phyloP scores from a whole-genome alignment of 2,329 filamentous ascomycete species.

The Paradendryphiella salina region DNA sequence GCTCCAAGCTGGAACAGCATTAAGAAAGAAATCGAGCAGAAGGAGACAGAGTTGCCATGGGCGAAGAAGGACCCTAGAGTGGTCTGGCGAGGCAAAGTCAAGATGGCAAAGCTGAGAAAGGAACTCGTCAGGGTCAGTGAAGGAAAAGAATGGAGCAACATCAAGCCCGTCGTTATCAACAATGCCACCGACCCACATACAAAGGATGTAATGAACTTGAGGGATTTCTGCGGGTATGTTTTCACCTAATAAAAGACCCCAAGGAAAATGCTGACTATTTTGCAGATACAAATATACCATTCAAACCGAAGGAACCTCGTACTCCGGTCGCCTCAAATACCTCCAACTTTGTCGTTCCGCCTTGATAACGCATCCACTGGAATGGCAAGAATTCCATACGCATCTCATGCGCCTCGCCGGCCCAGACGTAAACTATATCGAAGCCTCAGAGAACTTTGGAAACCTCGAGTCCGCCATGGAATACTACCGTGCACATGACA shows the following conservation, averaged over 20 bases:
- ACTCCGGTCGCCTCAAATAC: conserved; percentile 59
- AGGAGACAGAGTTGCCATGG: conserved; percentile 32
- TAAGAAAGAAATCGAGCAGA: conserved; percentile 30
- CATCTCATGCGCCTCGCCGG: conserved; percentile 40
- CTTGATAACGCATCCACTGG: conserved; percentile 38
- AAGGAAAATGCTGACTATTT: conserved; percentile 3
- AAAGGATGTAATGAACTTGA: conserved; percentile 41
- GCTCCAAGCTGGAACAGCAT: conserved; percentile 44
- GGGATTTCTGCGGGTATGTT: conserved; percentile 39
- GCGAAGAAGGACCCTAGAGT: conserved; percentile 36
- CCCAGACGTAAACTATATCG: conserved; percentile 40
- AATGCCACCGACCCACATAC: conserved; percentile 34
- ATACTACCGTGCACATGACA: conserved; percentile 36
- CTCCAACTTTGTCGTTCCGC: conserved; percentile 54
- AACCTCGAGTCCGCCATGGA: conserved; percentile 41
- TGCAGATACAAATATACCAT: conserved; percentile 57
- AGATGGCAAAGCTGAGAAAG: conserved; percentile 37
- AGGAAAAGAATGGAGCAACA: conserved; percentile 39
- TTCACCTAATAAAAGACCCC: background rate
- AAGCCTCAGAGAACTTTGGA: conserved; percentile 37
- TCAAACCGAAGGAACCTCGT: conserved; percentile 59
- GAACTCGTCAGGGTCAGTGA: conserved; percentile 36
- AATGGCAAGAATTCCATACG: conserved; percentile 44
- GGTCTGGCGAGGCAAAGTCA: conserved; percentile 42
- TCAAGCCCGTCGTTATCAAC: conserved; percentile 43